Conservation (phyloP, 179 eudicot species). For the Heliamphora ciliata region DNA sequence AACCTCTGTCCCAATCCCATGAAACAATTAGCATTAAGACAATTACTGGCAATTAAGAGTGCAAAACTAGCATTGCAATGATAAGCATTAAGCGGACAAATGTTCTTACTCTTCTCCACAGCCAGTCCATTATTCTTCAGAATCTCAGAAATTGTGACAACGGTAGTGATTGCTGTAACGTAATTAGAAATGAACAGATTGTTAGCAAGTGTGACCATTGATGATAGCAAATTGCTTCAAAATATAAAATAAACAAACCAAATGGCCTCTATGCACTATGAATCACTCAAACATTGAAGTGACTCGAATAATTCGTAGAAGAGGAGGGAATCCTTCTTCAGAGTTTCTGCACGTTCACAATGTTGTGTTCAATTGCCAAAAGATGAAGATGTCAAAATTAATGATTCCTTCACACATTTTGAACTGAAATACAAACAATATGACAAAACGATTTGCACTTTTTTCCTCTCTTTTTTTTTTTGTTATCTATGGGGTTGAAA, state of each 20-base stretch:
- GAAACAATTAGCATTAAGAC: conserved; percentile 1
- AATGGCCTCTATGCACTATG: background rate
- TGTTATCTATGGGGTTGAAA: background rate
- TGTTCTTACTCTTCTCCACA: conserved; percentile 67
- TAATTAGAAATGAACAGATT: background rate
- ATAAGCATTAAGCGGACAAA: background rate
- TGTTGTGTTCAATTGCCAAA: background rate
- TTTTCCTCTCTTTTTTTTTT: background rate
- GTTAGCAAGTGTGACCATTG: background rate
- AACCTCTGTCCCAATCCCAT: conserved; percentile 31
- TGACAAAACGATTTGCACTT: background rate
- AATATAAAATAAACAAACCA: background rate
- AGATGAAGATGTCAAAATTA: background rate
- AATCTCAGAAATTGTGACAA: conserved; percentile 69
- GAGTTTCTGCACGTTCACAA: background rate
- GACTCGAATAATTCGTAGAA: background rate
- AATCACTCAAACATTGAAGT: background rate
- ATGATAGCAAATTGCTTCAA: background rate
- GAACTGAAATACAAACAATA: background rate
- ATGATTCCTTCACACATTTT: background rate
- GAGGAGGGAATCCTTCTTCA: background rate
- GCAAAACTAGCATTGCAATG: background rate
- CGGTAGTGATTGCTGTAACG: conserved; percentile 66
- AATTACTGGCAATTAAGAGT: background rate
- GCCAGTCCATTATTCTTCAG: conserved; percentile 81